A percentile compares a stretch with the other conserved stretches of the same genome.
phyloP scores from a whole-genome alignment of 306 rosid species.

The Medicago arabica region DNA sequence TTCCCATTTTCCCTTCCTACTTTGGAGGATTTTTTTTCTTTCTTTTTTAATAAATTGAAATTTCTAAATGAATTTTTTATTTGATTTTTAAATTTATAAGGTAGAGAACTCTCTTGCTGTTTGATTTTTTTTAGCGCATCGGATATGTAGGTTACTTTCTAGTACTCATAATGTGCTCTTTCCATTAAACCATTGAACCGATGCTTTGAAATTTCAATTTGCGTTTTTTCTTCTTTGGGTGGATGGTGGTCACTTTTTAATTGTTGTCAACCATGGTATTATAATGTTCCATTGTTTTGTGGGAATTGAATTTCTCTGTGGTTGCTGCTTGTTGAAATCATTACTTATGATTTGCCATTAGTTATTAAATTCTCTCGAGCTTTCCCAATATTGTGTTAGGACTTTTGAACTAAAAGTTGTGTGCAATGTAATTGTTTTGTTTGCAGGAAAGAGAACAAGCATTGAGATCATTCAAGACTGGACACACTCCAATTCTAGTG shows the following conservation, averaged over 20 bases:
- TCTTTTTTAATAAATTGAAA: not conserved
- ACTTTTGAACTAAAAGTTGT: constrained; percentile 13
- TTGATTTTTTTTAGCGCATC: not conserved
- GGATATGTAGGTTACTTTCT: not conserved
- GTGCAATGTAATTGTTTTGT: constrained; percentile 14
- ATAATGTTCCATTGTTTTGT: not conserved
- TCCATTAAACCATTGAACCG: constrained; percentile 13
- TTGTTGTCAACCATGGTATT: constrained; percentile 3
- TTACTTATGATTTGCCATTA: not conserved
- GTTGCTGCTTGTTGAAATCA: constrained; percentile 26
- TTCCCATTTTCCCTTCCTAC: constrained; percentile 1
- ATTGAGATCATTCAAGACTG: constrained; percentile 75
- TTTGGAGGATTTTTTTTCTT: too few relatives aligned
- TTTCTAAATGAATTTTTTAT: not conserved
- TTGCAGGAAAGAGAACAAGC: constrained; percentile 85
- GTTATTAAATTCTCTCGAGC: not conserved
- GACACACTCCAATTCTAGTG: constrained; percentile 79
- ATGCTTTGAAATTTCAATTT: constrained; percentile 9
- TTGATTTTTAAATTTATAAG: not conserved
- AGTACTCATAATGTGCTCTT: not conserved
- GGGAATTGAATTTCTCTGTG: constrained; percentile 28
- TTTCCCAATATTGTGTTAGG: constrained; percentile 23
- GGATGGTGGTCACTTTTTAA: not conserved
- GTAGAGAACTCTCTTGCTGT: not conserved
- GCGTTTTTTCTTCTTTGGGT: not conserved